Evolutionary conservation across 306 rosid species (phyloP), one percentile per base, ranked within the genome.

Genomic region (Ammopiptanthus mongolicus): DNA sequence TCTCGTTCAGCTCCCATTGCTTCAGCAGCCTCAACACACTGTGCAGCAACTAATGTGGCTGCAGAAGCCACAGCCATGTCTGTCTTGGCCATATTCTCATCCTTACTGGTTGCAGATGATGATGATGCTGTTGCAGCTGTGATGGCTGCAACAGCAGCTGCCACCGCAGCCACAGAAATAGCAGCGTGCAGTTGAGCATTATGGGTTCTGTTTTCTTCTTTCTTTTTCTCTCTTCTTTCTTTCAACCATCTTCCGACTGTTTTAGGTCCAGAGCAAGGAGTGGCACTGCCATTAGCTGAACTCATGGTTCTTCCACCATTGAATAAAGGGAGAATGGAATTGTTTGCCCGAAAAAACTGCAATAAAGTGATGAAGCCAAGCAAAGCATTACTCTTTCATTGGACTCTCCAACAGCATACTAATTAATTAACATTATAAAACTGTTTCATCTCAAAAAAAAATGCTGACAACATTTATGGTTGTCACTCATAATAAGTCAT

Each of bases 241-340:
- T 92, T 95, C 78, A 95, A 79, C 99, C 99, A 95, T 71, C 97
- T 95, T 78, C 97, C 97, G 12, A 95, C 99, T 34, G 99, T 95
- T 80, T 95, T 95, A 21, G 96, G 79, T 25, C 92, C 98, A 0
- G 89, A 83, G 7, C 71, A 56, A 3, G 95, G 86, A 15, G 88
- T 76, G 21, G 75, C 82, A 37, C 28, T 81, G 37, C 79, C 86
- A 34, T 61, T 85, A 25, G 78, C 92, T 12, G 86, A 73, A 68
- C 96, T 81, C 78, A 75, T 81, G 42, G 84, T 57, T 21, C 97
- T 82, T 62, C 88, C 91, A 52, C 92, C 90, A 48, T 79, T 91
- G 91, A 95, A 95, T 25, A 95, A 74, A 9, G 89, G 82, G 34
- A 87, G 91, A 71, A 90, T 90, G 69, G 91, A 86, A 86, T 95